Evolutionary conservation across 495 filamentous ascomycete genomes (phyloP).

Genomic region (Neurospora sp.): DNA sequence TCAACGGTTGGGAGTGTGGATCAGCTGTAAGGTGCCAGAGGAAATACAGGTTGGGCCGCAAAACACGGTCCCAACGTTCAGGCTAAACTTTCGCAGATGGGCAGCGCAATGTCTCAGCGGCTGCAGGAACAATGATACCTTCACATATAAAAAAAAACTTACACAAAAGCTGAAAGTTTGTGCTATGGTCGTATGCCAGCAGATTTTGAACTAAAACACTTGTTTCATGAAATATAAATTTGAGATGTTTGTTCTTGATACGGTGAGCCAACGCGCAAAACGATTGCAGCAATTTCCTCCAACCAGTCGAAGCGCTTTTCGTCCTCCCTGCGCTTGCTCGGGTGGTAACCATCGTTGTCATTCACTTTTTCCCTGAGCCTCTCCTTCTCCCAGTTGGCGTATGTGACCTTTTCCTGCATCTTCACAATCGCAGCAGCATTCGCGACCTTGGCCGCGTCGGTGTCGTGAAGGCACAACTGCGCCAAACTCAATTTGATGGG

Average conservation of each 20-base stretch:
- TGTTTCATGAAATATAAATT: too few species aligned
- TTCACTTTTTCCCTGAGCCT: neutral
- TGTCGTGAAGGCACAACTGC: too few species aligned
- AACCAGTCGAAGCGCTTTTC: neutral
- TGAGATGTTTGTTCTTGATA: too few species aligned
- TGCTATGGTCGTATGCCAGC: too few species aligned
- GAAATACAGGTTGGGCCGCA: slow-evolving; percentile 29
- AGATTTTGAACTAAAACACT: too few species aligned
- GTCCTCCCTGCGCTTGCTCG: neutral
- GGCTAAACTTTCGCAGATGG: slow-evolving; percentile 27
- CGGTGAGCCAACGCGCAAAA: neutral
- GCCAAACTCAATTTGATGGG: neutral
- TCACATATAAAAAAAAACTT: too few species aligned
- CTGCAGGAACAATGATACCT: neutral
- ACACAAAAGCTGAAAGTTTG: too few species aligned
- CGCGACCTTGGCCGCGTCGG: neutral
- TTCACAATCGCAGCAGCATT: neutral
- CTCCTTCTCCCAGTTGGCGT: neutral
- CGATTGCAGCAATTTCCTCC: neutral
- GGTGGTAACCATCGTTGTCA: too few species aligned
- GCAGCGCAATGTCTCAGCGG: slow-evolving; percentile 26
- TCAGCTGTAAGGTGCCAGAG: too few species aligned
- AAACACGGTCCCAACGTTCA: slow-evolving; percentile 26
- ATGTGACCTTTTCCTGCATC: neutral
- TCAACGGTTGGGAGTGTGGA: too few species aligned